Conservation (phyloP, 2,329 filamentous ascomycete species). For the Nigrospora osmanthi region DNA sequence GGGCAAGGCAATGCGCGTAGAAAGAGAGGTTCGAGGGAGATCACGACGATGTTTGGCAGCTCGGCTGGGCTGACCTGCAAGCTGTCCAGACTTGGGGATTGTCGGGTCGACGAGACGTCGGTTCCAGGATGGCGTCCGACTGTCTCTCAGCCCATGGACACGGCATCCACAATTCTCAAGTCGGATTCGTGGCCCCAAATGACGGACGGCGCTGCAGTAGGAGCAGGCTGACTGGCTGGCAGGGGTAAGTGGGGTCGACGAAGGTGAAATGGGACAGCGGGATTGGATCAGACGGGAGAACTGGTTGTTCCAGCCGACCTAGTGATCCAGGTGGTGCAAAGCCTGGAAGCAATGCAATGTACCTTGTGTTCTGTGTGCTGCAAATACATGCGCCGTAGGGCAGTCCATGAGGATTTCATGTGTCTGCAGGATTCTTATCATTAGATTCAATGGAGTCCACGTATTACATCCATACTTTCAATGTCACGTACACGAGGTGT, state of each 20-base stretch:
- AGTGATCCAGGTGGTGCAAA: too few relatives aligned
- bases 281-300: neutral
- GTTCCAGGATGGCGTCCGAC: too few relatives aligned
- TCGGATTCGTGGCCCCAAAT: conserved; percentile 1
- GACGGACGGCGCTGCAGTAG: neutral
- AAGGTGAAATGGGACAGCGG: too few relatives aligned
- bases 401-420: too few relatives aligned
- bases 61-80: conserved; percentile 3
- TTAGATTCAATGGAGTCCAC: too few relatives aligned
- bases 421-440: too few relatives aligned
- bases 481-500: too few relatives aligned
- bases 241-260: neutral
- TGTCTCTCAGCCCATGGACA: neutral
- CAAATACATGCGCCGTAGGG: too few relatives aligned
- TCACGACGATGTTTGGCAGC: conserved; percentile 1
- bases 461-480: too few relatives aligned
- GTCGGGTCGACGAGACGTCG: too few relatives aligned
- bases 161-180: conserved; percentile 1
- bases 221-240: neutral
- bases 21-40: neutral
- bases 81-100: conserved; percentile 1
- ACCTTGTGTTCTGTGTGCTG: too few relatives aligned
- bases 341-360: too few relatives aligned
- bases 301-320: neutral
- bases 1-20: neutral